Evolutionary conservation across 163 green algal genomes (phyloP).

Genomic region (Chlorella variabilis): DNA sequence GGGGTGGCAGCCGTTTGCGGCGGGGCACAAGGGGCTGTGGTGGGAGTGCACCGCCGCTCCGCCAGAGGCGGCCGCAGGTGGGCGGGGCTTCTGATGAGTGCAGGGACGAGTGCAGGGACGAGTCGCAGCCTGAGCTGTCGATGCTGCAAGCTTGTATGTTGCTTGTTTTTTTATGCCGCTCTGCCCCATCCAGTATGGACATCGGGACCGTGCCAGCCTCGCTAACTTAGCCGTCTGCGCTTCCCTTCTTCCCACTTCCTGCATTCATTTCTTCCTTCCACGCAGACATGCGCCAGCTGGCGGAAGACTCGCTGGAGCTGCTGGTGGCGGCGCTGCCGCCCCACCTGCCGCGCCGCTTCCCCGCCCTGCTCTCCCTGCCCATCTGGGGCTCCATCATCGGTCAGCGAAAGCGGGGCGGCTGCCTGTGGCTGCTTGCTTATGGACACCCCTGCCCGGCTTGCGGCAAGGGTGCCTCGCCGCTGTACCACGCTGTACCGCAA

Average conservation of each 20-base stretch:
- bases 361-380: constrained; percentile 68
- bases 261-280: too few species aligned
- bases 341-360: constrained; percentile 45
- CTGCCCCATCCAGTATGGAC: too few species aligned
- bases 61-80: constrained; percentile 64
- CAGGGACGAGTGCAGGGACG: background rate
- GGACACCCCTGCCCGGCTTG: background rate
- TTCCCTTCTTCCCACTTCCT: background rate
- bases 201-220: background rate
- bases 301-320: constrained; percentile 74
- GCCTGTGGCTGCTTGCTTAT: background rate
- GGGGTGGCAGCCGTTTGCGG: constrained; percentile 77
- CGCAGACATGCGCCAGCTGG: constrained; percentile 73
- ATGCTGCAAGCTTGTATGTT: background rate
- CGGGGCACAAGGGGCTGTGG: constrained; percentile 83
- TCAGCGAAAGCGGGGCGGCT: background rate
- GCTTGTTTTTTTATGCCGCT: too few species aligned
- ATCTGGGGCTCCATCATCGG: constrained; percentile 82
- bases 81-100: background rate
- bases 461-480: too few species aligned
- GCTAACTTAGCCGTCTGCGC: background rate
- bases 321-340: constrained; percentile 54
- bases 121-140: background rate
- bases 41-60: constrained; percentile 84
- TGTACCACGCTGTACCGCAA: too few species aligned